Conservation (phyloP, 148 eudicot species). For the Arctostaphylos glauca region DNA sequence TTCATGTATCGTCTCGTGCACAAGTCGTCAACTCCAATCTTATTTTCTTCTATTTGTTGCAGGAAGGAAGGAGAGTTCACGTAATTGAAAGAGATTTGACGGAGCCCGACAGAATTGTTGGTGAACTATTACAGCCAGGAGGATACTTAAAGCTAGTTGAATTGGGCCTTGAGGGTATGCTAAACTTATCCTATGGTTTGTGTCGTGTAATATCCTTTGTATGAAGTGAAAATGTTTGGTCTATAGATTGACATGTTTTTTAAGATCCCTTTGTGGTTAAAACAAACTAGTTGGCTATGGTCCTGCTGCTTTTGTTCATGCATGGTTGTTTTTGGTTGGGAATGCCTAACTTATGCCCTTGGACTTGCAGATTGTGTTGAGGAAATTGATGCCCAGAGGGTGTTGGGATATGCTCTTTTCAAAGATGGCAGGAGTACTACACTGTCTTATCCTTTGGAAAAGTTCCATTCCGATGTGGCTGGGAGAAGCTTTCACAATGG, state of each 20-base stretch:
- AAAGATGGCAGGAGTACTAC: conserved; percentile 47
- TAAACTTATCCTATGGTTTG: neutral
- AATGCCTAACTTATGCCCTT: conserved; percentile 2
- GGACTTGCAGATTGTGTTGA: conserved; percentile 48
- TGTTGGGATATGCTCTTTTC: conserved; percentile 58
- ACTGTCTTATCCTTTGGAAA: conserved; percentile 54
- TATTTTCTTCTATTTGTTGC: conserved; percentile 2
- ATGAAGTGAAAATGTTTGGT: neutral
- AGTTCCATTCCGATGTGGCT: conserved; percentile 47
- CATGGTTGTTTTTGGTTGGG: neutral
- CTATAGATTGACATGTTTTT: neutral
- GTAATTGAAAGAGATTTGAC: conserved; percentile 58
- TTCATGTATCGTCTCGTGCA: too few relatives aligned
- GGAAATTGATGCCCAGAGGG: conserved; percentile 53
- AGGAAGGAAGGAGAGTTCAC: conserved; percentile 54
- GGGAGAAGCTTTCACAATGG: conserved; percentile 65
- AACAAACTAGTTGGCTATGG: neutral
- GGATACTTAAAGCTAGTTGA: conserved; percentile 56
- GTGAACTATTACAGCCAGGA: conserved; percentile 62
- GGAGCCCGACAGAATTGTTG: conserved; percentile 60
- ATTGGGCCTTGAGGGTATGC: conserved; percentile 53
- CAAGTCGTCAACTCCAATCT: neutral
- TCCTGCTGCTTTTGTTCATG: conserved; percentile 2
- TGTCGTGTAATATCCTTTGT: neutral
- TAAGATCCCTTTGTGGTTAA: neutral